Evolutionary conservation across 2,329 filamentous ascomycete genomes (phyloP), one percentile per base, ranked within the genome.

Genomic region (Chaetomium strumarium): DNA sequence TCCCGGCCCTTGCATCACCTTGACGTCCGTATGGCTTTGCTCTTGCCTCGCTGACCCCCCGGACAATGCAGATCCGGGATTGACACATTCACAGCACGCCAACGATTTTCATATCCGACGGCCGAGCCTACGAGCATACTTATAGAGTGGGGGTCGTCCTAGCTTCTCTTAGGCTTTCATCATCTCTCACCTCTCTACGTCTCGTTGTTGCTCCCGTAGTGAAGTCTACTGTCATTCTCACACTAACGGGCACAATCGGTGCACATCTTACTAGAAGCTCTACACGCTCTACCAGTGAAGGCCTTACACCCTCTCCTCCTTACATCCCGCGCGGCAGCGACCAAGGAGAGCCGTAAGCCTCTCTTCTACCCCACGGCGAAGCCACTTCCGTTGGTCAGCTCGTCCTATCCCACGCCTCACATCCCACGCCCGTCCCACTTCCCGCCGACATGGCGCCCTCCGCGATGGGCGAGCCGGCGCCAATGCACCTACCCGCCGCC

Each of bases 371-470:
- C 60, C 58, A 58, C 58, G 58, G 57, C 49, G 51, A 56, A 53
- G 14, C 45, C 41, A 50, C 39, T 57, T 49, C 52, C 49, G 51
- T 61, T 55, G 55, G 53, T 59, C 58, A 59, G 55, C 55, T 52
- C 48, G 46, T 55, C 55, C 38, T 56, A 58, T 58, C 58, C 56
- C 58, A 60, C 60, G 53, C 52, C 47, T 56, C 59, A 24, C 24
- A 62, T 61, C 60, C 58, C 61, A 62, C 62, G 57, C 43, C 51
- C 64, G 68, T 69, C 68, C 69, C 68, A 67, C 69, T 63, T 62
- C 56, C 59, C 54, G 63, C 57, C 55, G 67, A 58, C 47, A 79
- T 79, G 76, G 75, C 75, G 62, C 76, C 76, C 64, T 74, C 73
- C 60, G 75, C 76, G 60, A 73, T 70, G 58, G 64, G 66, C 62